Conservation (phyloP, 2,329 filamentous ascomycete genomes). For the Ascochyta clinopodiicola region DNA sequence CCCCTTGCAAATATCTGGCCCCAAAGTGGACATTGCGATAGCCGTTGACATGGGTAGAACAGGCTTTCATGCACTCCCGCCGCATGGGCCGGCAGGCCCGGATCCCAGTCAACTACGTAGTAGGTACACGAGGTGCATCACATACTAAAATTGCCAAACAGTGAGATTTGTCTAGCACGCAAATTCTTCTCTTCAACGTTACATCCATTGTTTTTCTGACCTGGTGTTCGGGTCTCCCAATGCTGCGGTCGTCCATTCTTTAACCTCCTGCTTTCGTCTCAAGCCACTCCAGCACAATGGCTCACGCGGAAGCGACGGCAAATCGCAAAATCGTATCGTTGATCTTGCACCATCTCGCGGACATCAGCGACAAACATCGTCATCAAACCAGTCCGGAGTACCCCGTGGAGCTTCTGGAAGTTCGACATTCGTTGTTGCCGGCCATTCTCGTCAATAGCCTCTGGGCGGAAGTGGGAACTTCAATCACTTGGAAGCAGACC, state of each 20-base stretch:
- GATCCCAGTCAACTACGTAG: constrained; percentile 22
- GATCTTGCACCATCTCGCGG: constrained; percentile 38
- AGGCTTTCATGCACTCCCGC: constrained; percentile 17
- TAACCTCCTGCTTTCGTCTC: constrained; percentile 6
- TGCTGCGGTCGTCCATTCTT: constrained; percentile 16
- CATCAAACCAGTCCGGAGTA: constrained; percentile 40
- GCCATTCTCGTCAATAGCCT: constrained; percentile 41
- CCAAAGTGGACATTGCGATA: constrained; percentile 10
- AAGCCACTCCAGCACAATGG: constrained; percentile 28
- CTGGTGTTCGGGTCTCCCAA: constrained; percentile 14
- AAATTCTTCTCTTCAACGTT: constrained; percentile 8
- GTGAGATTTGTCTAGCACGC: constrained; percentile 1
- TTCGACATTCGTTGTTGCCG: constrained; percentile 43
- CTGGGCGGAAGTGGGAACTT: constrained; percentile 43
- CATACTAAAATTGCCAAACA: constrained; percentile 9
- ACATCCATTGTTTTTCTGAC: constrained; percentile 14
- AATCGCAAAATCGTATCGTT: constrained; percentile 35
- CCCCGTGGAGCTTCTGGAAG: constrained; percentile 43
- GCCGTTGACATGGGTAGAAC: constrained; percentile 23
- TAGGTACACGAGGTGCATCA: constrained; percentile 3
- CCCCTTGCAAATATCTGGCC: constrained; percentile 7
- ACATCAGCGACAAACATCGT: constrained; percentile 41
- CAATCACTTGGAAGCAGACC: constrained; percentile 41
- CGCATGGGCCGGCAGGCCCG: constrained; percentile 14
- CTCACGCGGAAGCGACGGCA: constrained; percentile 28